Conservation (phyloP, 78 protist genomes). For the Emiliania huxleyi region DNA sequence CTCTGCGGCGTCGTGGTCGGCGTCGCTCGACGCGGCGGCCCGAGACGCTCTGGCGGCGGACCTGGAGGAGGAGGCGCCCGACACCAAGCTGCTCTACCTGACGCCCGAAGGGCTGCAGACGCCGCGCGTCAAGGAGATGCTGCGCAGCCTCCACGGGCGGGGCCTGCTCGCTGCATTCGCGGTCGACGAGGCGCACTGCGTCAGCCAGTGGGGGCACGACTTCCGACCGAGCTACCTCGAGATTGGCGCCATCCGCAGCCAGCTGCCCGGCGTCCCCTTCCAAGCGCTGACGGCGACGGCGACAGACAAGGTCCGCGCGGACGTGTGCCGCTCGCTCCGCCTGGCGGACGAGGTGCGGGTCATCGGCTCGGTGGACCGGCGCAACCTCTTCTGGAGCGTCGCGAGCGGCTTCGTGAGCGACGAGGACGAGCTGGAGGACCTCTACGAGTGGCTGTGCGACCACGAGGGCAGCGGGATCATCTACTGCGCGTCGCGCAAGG, state of each 20-base stretch:
- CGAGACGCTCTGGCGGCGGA: not conserved
- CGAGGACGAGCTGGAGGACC: not conserved
- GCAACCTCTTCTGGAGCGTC: conserved; percentile 67
- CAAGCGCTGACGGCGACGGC: conserved; percentile 91
- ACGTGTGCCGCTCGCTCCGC: not conserved
- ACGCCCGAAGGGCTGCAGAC: conserved; percentile 67
- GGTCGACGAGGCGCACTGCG: conserved; percentile 98
- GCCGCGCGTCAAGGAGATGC: not conserved
- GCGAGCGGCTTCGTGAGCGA: not conserved
- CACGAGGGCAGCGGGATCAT: conserved; percentile 16
- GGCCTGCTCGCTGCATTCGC: conserved; percentile 44
- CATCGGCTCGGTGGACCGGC: conserved; percentile 77
- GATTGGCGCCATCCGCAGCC: not conserved
- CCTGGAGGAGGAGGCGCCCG: not conserved
- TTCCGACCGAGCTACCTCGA: conserved; percentile 83
- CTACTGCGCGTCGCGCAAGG: conserved; percentile 18
- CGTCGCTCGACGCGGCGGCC: not conserved
- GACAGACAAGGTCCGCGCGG: not conserved
- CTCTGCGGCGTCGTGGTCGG: not conserved
- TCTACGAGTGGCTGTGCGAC: not conserved
- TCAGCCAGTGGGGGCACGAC: conserved; percentile 97
- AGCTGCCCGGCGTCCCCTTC: conserved; percentile 57
- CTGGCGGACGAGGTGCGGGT: not conserved
- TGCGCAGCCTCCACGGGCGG: conserved; percentile 7
- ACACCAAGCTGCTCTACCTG: conserved; percentile 54